Percentiles rank a stretch among this genome's conserved stretches.
These are phyloP conservation scores for Polytrichum formosum DNA, from an alignment of 225 moss, liverwort and hornwort species.

Conservation along the genomic window DNA sequence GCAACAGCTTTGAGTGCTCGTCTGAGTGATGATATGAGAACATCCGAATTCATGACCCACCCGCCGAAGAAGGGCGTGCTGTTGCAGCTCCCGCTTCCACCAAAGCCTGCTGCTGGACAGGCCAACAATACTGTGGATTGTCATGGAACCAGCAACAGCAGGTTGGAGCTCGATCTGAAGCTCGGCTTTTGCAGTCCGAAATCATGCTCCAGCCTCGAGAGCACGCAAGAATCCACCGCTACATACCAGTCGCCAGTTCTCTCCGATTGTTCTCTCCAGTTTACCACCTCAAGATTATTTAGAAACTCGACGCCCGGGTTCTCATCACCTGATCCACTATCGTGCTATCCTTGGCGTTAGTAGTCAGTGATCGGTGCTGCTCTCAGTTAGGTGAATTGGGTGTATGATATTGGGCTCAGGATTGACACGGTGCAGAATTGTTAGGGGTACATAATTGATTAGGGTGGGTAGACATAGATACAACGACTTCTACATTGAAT, in stretches of 20 bases:
- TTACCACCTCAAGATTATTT: no score
- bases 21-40: conserved; percentile 38
- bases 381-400: no score
- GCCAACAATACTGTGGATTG: background rate
- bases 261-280: conserved; percentile 5
- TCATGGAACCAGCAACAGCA: background rate
- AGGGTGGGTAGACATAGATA: no score
- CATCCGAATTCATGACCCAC: conserved; percentile 58
- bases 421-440: no score
- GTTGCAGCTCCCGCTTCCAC: conserved; percentile 14
- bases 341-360: conserved; percentile 31
- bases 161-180: conserved; percentile 61
- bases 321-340: conserved; percentile 22
- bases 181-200: conserved; percentile 53
- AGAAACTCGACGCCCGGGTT: conserved; percentile 11
- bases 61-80: conserved; percentile 53
- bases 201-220: conserved; percentile 43
- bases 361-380: background rate
- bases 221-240: conserved; percentile 35
- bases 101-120: background rate
- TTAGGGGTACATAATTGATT: no score
- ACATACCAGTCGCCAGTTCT: conserved; percentile 31
- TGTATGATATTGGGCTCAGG: no score
- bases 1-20: conserved; percentile 13
- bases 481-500: no score